A percentile compares a stretch with the other conserved stretches of the same genome.
These are phyloP conservation scores for Pseudocercospora eumusae DNA, from an alignment of 2,329 filamentous ascomycete genomes.

Conservation along the genomic window DNA sequence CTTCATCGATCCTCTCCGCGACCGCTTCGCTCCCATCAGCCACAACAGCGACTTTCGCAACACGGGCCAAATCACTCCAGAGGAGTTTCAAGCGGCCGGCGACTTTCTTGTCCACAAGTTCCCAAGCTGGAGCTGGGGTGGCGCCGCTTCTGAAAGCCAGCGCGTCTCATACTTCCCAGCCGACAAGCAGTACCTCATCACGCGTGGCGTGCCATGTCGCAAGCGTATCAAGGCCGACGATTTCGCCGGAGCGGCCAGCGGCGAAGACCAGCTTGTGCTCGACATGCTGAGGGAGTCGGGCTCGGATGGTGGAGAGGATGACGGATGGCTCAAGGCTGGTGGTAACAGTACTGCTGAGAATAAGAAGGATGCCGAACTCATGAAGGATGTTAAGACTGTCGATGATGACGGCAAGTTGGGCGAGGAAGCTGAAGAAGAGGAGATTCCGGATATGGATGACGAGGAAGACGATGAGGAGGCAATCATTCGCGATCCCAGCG, in stretches of 20 bases:
- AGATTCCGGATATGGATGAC: conserved; percentile 98
- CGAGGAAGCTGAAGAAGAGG: conserved; percentile 72
- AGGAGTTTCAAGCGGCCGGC: conserved; percentile 92
- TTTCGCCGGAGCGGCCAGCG: conserved; percentile 84
- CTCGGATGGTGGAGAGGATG: conserved; percentile 62
- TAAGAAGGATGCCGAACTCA: conserved; percentile 59
- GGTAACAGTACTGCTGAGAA: conserved; percentile 64
- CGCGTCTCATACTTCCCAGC: conserved; percentile 78
- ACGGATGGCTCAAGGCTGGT: conserved; percentile 89
- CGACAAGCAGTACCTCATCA: conserved; percentile 93
- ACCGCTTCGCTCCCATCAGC: conserved; percentile 84
- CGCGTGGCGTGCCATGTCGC: conserved; percentile 90
- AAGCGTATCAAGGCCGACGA: conserved; percentile 78
- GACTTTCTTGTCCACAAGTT: conserved; percentile 99
- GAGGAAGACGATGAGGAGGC: conserved; percentile 92
- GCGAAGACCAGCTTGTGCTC: conserved; percentile 81
- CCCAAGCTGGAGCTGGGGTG: conserved; percentile 95
- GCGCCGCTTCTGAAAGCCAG: conserved; percentile 77
- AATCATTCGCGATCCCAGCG: conserved; percentile 76
- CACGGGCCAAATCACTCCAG: conserved; percentile 93
- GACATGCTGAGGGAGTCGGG: conserved; percentile 65
- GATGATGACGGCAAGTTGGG: conserved; percentile 87
- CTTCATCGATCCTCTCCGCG: conserved; percentile 79
- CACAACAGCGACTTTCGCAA: conserved; percentile 91
- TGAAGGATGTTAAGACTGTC: conserved; percentile 81